phyloP scores from a whole-genome alignment of 164 flowering plant species.

The Euptelea pleiosperma region DNA sequence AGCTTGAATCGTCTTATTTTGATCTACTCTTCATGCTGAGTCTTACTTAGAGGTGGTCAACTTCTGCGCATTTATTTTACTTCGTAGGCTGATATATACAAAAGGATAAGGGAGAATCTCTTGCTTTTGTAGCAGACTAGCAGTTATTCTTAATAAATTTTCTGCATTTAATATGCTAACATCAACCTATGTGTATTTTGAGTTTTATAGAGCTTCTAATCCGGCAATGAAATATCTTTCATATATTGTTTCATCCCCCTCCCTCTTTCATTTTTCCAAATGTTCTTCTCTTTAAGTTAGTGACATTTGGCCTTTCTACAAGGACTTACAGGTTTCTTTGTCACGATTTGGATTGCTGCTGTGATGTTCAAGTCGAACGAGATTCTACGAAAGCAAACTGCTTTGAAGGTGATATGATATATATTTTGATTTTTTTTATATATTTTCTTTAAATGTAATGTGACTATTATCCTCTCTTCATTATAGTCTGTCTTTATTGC shows the following conservation, averaged over 20 bases:
- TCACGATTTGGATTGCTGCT: slow-evolving; percentile 92
- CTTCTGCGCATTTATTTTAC: neutral
- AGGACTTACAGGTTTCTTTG: slow-evolving; percentile 73
- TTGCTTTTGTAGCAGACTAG: too few species aligned
- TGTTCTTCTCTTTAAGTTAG: neutral
- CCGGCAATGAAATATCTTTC: neutral
- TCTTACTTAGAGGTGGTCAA: too few species aligned
- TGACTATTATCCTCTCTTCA: too few species aligned
- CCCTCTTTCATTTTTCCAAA: neutral
- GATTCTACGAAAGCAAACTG: slow-evolving; percentile 87
- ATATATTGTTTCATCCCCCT: neutral
- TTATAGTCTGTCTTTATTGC: too few species aligned
- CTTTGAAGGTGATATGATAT: slow-evolving; percentile 65
- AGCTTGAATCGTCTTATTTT: too few species aligned
- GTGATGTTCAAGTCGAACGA: slow-evolving; percentile 99
- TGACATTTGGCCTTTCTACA: slow-evolving; percentile 16
- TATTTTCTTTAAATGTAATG: neutral
- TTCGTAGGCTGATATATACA: too few species aligned
- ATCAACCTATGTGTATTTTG: neutral
- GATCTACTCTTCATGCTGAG: too few species aligned
- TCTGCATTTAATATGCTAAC: neutral
- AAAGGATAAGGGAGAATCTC: too few species aligned
- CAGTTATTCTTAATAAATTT: too few species aligned
- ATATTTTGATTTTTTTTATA: neutral
- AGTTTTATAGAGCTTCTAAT: neutral